Evolutionary conservation across 73 alveolate genomes (phyloP).

Genomic region (Paramecium sonneborni): DNA sequence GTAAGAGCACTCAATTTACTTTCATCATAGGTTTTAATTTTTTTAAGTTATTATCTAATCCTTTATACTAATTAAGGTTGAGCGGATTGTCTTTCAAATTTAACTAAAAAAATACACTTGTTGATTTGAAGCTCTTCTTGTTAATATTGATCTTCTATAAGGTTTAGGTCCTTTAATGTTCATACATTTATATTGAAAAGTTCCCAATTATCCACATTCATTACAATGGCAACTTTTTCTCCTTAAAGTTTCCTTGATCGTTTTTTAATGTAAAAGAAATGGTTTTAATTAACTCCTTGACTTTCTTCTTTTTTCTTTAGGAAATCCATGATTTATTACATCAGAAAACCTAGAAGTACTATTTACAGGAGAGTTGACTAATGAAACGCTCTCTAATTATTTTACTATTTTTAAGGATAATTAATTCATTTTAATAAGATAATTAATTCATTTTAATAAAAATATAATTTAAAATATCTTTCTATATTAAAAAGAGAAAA

Average conservation of each 20-base stretch:
- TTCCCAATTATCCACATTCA: background rate
- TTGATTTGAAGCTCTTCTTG: background rate
- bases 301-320: background rate
- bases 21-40: background rate
- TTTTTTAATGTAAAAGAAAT: background rate
- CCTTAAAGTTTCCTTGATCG: background rate
- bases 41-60: too few species aligned
- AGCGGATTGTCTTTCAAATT: background rate
- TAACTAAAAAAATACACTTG: background rate
- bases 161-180: background rate
- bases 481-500: too few species aligned
- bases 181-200: background rate
- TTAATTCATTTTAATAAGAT: too few species aligned
- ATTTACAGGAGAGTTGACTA: background rate
- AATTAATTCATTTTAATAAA: too few species aligned
- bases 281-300: background rate
- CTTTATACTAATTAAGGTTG: background rate
- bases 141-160: background rate
- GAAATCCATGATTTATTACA: background rate
- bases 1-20: background rate
- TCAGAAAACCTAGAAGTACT: background rate
- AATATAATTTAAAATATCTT: too few species aligned
- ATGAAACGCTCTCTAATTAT: too few species aligned
- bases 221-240: background rate
- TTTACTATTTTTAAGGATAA: too few species aligned